Evolutionary conservation across 371 early-diverging fungal species (phyloP).

Genomic region (Umbelopsis sp.): DNA sequence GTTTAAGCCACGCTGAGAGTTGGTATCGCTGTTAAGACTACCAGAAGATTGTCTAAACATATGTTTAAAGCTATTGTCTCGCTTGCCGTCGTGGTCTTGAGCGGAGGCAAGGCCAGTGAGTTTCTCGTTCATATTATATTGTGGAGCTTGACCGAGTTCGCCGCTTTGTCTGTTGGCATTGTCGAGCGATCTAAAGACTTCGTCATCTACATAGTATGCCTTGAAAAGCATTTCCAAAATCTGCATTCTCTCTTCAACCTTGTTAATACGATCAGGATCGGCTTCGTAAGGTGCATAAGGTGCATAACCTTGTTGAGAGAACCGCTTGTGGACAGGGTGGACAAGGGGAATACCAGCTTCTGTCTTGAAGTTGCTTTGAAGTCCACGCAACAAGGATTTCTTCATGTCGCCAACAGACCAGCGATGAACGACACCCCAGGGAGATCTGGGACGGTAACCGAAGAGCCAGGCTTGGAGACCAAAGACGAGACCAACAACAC

Average conservation of each 20-base stretch:
- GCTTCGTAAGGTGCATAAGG: slow-evolving; percentile 34
- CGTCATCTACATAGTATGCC: slow-evolving; percentile 44
- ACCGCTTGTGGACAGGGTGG: slow-evolving; percentile 49
- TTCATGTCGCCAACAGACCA: slow-evolving; percentile 54
- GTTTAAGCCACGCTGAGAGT: slow-evolving; percentile 36
- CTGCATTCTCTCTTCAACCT: slow-evolving; percentile 43
- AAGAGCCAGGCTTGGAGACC: slow-evolving; percentile 53
- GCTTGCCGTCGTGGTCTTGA: slow-evolving; percentile 23
- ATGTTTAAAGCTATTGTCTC: slow-evolving; percentile 44
- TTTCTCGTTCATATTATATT: background rate
- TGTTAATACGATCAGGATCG: slow-evolving; percentile 34
- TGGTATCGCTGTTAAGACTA: slow-evolving; percentile 42
- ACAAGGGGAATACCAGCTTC: slow-evolving; percentile 50
- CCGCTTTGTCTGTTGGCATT: slow-evolving; percentile 26
- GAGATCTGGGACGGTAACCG: slow-evolving; percentile 51
- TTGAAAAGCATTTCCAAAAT: slow-evolving; percentile 37
- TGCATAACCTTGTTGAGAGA: slow-evolving; percentile 36
- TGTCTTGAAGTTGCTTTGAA: slow-evolving; percentile 44
- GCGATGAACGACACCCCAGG: slow-evolving; percentile 56
- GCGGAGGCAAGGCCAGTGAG: slow-evolving; percentile 17
- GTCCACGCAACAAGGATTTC: slow-evolving; percentile 43
- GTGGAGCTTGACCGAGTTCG: background rate
- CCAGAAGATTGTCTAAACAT: slow-evolving; percentile 49
- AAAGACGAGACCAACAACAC: slow-evolving; percentile 52
- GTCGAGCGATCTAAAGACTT: slow-evolving; percentile 50